Evolutionary conservation across 2,329 filamentous ascomycete genomes (phyloP).

Genomic region (Magnaporthiopsis incrustans): DNA sequence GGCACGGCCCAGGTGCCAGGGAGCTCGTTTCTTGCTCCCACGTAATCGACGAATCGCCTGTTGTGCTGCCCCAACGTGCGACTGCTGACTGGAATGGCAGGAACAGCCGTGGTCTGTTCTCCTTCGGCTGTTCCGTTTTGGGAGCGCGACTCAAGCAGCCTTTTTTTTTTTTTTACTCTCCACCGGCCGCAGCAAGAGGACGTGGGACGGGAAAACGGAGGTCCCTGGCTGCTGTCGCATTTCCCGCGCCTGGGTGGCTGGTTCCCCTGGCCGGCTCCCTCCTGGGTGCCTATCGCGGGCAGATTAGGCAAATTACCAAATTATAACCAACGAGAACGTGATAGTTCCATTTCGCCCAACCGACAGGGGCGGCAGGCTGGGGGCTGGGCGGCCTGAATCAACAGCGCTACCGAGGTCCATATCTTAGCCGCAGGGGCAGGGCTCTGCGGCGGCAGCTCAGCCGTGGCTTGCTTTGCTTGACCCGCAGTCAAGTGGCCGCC

Average conservation of each 20-base stretch:
- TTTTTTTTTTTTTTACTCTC: neutral
- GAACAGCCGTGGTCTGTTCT: neutral
- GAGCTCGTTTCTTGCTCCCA: neutral
- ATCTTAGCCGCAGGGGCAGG: neutral
- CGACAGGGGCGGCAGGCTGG: too few species aligned
- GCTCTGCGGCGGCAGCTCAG: neutral
- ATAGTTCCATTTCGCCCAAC: too few species aligned
- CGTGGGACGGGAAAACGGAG: neutral
- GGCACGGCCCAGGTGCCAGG: neutral
- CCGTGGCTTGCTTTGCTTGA: neutral
- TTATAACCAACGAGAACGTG: too few species aligned
- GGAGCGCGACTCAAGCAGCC: neutral
- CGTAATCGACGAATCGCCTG: neutral
- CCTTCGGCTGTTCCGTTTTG: too few species aligned
- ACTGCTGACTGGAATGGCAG: neutral
- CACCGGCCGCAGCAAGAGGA: neutral
- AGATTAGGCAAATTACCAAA: too few species aligned
- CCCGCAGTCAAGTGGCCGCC: too few species aligned
- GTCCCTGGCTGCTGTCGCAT: too few species aligned
- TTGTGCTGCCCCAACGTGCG: neutral
- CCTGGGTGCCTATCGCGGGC: too few species aligned
- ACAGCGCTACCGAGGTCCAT: neutral
- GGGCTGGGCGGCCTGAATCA: too few species aligned
- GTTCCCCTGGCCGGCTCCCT: too few species aligned
- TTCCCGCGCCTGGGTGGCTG: too few species aligned